Evolutionary conservation across 192 early-diverging fungal species (phyloP), one percentile per base, ranked within the genome.

Genomic region (Thoreauomyces humboldtii): DNA sequence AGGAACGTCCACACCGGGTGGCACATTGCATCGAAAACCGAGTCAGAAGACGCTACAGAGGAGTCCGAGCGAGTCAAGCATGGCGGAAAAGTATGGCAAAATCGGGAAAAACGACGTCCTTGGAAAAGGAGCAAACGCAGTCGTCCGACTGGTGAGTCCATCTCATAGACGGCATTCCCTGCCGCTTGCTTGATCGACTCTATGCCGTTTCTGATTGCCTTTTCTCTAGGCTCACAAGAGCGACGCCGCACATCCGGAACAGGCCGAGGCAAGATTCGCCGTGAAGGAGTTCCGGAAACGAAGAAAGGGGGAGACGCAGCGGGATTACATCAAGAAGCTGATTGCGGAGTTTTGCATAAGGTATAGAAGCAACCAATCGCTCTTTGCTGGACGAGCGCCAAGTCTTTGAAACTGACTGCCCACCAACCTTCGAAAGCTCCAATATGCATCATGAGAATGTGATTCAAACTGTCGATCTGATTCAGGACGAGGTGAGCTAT

Each of bases 311-410:
- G 94, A 98, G 75, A 83, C 88, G 3, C 73, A 97, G 78, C 88
- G 90, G 76, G 91, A 94, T 32, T 98, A 96, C 74, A 79, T 95
- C 75, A 98, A 98, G 74, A 98, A 96, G 79, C 76, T 98, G 64
- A 90, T 89, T 32, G 87, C 89, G 65, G 96, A 98, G 76, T 98
- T 94, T 72, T 96, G 95, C 75, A 97, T 98, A 54, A 92, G 72
- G 71, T 63, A 55, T 52, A 3, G 2, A n/a, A n/a, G n/a, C n/a
- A n/a, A n/a, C n/a, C n/a, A n/a, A n/a, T n/a, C n/a, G n/a, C n/a
- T n/a, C n/a, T n/a, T n/a, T n/a, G n/a, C n/a, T n/a, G n/a, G n/a
- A n/a, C n/a, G n/a, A n/a, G n/a, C n/a, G n/a, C n/a, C n/a, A n/a
- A n/a, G n/a, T n/a, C n/a, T n/a, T n/a, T n/a, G n/a, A n/a, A n/a